Base-by-base conservation (phyloP, 495 filamentous ascomycete genomes). In the Immersiella caudata region DNA sequence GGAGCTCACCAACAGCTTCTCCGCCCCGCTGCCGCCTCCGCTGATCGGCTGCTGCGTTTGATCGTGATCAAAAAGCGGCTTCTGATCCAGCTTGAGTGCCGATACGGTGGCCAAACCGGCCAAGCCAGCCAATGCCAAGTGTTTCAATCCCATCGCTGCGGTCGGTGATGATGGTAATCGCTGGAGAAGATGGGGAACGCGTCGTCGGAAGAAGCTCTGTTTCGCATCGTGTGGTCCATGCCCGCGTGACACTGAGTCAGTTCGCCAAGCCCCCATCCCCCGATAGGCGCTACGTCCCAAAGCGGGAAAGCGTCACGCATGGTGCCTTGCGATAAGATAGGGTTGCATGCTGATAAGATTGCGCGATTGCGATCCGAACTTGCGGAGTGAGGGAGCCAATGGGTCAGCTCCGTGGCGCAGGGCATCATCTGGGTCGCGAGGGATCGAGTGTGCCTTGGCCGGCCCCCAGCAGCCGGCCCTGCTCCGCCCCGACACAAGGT, bases 1-100 rank as follows among this genome's bases (percentile, higher is more conserved):
- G 12, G 84, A 84, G 75, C 81, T 80, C 55, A 90, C 77, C 50
- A 80, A 60, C 33, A 76, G 77, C 64, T 77, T 80, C 54, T 61
- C 40, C 40, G 40, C 9, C 16, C 40, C 40, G 40, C 29, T 33
- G 29, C 29, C n/a, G 24, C 24, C 16, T 54, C 12, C 35, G 26
- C 26, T 18, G 46, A 60, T 50, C 8, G 55, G 65, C 25, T 60
- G n/a, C 22, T 64, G 59, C 29, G 26, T 22, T 22, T 22, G 21
- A 11, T 22, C 0, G 35, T 46, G 27, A 33, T 16, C 11, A 16
- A 49, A 54, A 51, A 71, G 36, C 6, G 70, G 70, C 20, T 56
- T 59, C 50, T 65, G 69, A 22, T 54, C 26, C n/a, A 26, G 51
- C 7, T n/a, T 35, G 0, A 55, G 22, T 9, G 56, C 65, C n/a